Base-by-base conservation (phyloP, 1,284 basidiomycete species). In the Puccinia coronata region DNA sequence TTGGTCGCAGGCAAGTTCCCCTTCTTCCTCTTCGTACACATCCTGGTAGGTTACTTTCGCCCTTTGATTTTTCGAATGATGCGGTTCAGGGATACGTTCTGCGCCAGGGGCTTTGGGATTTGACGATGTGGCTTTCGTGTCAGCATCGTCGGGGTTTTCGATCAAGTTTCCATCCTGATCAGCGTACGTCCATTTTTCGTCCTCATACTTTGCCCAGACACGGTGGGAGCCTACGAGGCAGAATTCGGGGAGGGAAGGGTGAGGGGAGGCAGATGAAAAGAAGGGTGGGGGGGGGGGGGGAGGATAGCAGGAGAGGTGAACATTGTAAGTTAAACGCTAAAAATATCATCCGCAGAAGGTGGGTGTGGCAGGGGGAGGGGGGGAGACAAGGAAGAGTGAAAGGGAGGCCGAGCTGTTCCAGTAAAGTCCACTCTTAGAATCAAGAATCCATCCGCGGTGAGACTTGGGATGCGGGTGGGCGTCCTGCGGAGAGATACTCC, bases 341-440 rank as follows among this genome's bases (percentile, higher is more conserved):
- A 61, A 43, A 34, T 43, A 34, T 41, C 43, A 65, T 47, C n/a
- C 23, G 28, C 16, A 59, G 55, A 57, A 57, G 55, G 55, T n/a
- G n/a, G n/a, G n/a, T n/a, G n/a, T n/a, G n/a, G n/a, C n/a, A n/a
- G 55, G 25, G n/a, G 55, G 14, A 25, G 36, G 59, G 67, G n/a
- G 41, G 39, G 39, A 41, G 28, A 28, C n/a, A 43, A 77, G 39
- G 36, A 41, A 23, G 23, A 65, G 34, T 61, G 39, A 59, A 61
- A 77, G 67, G 51, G 43, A 36, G 77, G 77, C 77, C 77, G 77
- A 79, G 77, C 77, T 79, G 63, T 79, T 79, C 77, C 77, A 79
- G 23, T 70, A 79, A 51, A 79, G 77, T 67, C 77, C 77, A 79
- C 47, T 79, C 18, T 36, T 39, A 31, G 65, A 51, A 28, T 79